phyloP scores from a whole-genome alignment of 2,329 filamentous ascomycete species.

The Trichoderma sp. region DNA sequence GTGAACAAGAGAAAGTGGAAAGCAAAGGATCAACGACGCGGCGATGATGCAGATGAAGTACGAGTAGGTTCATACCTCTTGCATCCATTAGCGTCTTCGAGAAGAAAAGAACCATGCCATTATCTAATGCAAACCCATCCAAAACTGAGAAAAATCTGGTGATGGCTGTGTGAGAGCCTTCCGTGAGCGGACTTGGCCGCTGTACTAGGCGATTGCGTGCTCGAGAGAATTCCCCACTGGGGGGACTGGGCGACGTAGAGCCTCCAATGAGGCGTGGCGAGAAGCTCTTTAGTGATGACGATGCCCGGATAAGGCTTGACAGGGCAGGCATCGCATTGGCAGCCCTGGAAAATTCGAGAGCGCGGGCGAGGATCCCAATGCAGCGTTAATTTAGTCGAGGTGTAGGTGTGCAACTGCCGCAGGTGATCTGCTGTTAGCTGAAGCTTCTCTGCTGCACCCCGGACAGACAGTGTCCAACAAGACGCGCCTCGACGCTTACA shows the following conservation, averaged over 20 bases:
- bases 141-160: constrained; percentile 10
- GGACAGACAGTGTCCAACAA: not conserved
- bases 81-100: constrained; percentile 14
- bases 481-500: not conserved
- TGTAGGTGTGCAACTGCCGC: not conserved
- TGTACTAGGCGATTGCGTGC: constrained; percentile 21
- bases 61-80: not conserved
- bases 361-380: not conserved
- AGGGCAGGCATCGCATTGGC: not conserved
- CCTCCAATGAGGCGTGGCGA: constrained; percentile 12
- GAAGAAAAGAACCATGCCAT: constrained; percentile 14
- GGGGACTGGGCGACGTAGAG: not conserved
- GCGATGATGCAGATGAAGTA: constrained; percentile 8
- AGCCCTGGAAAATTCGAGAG: not conserved
- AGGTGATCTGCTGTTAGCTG: constrained; percentile 12
- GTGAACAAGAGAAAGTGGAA: not conserved
- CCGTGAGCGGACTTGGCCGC: constrained; percentile 17
- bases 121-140: not conserved
- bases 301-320: not conserved
- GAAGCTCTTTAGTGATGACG: constrained; percentile 5
- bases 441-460: constrained; percentile 9
- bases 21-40: not conserved
- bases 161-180: not conserved
- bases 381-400: not conserved
- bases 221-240: constrained; percentile 16